phyloP scores from a whole-genome alignment of 2,329 filamentous ascomycete genomes.

The Cladosporium sp. region DNA sequence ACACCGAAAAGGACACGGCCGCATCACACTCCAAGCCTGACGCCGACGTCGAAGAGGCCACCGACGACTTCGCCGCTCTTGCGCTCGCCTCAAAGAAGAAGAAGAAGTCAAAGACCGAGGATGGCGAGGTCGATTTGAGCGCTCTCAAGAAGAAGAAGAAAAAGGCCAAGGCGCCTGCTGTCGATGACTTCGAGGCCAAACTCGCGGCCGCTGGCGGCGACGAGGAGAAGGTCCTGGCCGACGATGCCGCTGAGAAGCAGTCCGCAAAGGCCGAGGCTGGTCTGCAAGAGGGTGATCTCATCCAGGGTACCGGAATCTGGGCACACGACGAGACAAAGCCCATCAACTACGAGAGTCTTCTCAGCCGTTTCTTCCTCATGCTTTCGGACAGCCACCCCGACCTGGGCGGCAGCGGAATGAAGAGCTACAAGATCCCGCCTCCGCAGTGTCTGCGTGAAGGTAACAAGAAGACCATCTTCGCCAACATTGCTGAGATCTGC shows the following conservation, averaged over 20 bases:
- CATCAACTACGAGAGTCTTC: slow-evolving; percentile 80
- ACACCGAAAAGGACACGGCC: slow-evolving; percentile 75
- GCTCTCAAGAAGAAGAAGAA: slow-evolving; percentile 87
- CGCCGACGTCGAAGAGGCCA: slow-evolving; percentile 29
- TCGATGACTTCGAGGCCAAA: slow-evolving; percentile 64
- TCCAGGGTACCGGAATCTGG: slow-evolving; percentile 88
- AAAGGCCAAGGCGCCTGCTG: slow-evolving; percentile 54
- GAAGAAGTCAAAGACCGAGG: slow-evolving; percentile 63
- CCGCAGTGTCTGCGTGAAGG: slow-evolving; percentile 99
- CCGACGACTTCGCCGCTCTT: slow-evolving; percentile 34
- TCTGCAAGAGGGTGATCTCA: slow-evolving; percentile 68
- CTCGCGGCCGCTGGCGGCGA: slow-evolving; percentile 56
- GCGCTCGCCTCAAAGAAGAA: slow-evolving; percentile 57
- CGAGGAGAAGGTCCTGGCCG: slow-evolving; percentile 50
- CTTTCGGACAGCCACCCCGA: slow-evolving; percentile 96
- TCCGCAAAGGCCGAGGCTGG: slow-evolving; percentile 41
- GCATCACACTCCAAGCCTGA: slow-evolving; percentile 61
- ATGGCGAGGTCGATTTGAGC: slow-evolving; percentile 60
- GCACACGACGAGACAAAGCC: slow-evolving; percentile 70
- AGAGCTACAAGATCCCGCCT: slow-evolving; percentile 98
- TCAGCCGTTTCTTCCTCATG: slow-evolving; percentile 89
- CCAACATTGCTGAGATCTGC: slow-evolving; percentile 98
- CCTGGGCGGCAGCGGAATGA: slow-evolving; percentile 70
- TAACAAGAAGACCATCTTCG: slow-evolving; percentile 99
- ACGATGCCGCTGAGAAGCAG: slow-evolving; percentile 49